Conservation (phyloP, 768 basidiomycete species). For the Zangia roseola region DNA sequence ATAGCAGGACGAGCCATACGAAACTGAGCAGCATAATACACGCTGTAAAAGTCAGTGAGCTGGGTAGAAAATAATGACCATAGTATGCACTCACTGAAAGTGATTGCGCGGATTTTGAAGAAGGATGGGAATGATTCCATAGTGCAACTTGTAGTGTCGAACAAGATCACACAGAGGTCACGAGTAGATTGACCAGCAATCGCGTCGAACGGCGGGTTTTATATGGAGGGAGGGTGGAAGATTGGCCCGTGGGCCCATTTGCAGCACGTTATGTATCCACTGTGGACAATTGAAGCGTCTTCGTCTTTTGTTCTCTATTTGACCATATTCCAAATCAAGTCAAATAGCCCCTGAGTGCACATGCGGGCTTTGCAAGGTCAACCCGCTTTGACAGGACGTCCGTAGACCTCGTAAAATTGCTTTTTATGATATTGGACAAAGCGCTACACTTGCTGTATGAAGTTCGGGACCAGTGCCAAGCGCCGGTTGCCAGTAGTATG, state of each 20-base stretch:
- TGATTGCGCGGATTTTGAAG: slow-evolving; percentile 27
- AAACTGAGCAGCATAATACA: slow-evolving; percentile 44
- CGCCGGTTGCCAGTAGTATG: no score
- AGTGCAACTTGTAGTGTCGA: not conserved
- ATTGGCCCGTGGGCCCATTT: not conserved
- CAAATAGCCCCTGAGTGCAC: slow-evolving; percentile 17
- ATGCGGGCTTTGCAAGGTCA: not conserved
- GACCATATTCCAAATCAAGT: not conserved
- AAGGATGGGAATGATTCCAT: slow-evolving; percentile 34
- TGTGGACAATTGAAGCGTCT: slow-evolving; percentile 17
- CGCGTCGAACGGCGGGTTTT: slow-evolving; percentile 14
- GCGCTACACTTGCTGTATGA: no score
- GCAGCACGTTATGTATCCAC: slow-evolving; percentile 5
- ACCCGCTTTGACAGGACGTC: not conserved
- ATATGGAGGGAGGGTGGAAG: slow-evolving; percentile 5
- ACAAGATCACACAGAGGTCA: slow-evolving; percentile 22
- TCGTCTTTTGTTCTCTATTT: slow-evolving; percentile 19
- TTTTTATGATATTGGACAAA: no score
- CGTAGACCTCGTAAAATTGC: not conserved
- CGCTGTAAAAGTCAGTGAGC: slow-evolving; percentile 30
- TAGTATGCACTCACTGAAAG: slow-evolving; percentile 27
- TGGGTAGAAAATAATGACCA: not conserved
- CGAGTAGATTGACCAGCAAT: slow-evolving; percentile 18
- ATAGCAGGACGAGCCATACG: slow-evolving; percentile 49
- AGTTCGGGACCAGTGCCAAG: no score